Evolutionary conservation across 2,329 filamentous ascomycete genomes (phyloP).

Genomic region (Biscogniauxia sp.): DNA sequence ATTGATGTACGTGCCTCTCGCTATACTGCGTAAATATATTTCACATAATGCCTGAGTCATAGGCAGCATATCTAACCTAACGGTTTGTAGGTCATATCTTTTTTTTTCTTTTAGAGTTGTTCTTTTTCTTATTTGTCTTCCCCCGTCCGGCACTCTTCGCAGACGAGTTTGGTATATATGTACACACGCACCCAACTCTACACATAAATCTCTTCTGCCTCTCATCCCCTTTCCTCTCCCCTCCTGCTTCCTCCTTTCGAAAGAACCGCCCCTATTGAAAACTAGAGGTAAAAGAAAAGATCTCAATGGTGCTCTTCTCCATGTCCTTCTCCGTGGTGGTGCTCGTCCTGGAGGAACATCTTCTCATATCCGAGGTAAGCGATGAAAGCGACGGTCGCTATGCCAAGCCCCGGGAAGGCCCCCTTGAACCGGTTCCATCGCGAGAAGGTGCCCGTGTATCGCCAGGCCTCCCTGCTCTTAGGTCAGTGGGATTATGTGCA

Average conservation of each 20-base stretch:
- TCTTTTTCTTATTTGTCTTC: background rate
- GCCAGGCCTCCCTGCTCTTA: conserved; percentile 78
- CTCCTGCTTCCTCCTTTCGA: background rate
- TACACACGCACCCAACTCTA: conserved; percentile 29
- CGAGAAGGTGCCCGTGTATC: conserved; percentile 85
- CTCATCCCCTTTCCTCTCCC: no score
- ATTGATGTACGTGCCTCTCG: no score
- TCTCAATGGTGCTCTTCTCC: conserved; percentile 57
- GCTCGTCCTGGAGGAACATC: conserved; percentile 75
- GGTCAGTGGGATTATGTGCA: conserved; percentile 6
- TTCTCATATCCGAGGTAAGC: conserved; percentile 89
- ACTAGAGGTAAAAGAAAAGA: conserved; percentile 5
- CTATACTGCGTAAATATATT: no score
- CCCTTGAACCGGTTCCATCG: conserved; percentile 86
- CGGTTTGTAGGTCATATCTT: background rate
- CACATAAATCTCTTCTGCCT: conserved; percentile 9
- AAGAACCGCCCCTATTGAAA: no score
- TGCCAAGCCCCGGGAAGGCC: conserved; percentile 86
- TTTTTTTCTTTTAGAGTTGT: background rate
- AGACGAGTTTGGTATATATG: conserved; percentile 25
- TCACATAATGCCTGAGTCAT: no score
- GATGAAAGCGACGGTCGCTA: conserved; percentile 86
- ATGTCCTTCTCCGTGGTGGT: conserved; percentile 55
- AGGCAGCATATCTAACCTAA: no score
- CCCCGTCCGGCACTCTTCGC: background rate